Evolutionary conservation across 1,139 yeast species (phyloP).

Genomic region (Debaryomyces nepalensis): DNA sequence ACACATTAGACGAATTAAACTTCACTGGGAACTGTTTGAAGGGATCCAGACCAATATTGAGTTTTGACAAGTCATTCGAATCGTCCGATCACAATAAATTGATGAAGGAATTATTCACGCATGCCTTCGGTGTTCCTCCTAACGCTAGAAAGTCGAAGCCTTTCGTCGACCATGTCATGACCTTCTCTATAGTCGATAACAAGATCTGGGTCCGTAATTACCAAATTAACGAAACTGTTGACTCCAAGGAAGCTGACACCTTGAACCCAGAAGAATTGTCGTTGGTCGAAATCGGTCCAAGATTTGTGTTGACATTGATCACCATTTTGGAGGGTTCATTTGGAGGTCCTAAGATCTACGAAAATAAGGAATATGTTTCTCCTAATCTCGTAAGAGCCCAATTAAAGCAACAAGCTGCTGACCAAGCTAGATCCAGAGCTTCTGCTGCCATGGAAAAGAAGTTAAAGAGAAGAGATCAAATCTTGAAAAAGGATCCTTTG

Average conservation of each 20-base stretch:
- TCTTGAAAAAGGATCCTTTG: conserved; percentile 80
- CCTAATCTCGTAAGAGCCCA: conserved; percentile 96
- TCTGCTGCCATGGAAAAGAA: conserved; percentile 81
- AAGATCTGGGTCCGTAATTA: conserved; percentile 96
- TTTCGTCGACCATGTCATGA: conserved; percentile 91
- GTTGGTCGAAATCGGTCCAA: conserved; percentile 94
- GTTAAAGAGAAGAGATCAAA: conserved; percentile 74
- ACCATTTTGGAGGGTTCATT: conserved; percentile 95
- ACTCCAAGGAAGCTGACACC: conserved; percentile 50
- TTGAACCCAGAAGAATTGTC: conserved; percentile 57
- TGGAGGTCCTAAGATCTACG: conserved; percentile 97
- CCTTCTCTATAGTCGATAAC: conserved; percentile 89
- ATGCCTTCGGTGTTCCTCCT: conserved; percentile 96
- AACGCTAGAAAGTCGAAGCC: conserved; percentile 94
- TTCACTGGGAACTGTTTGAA: conserved; percentile 95
- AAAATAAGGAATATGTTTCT: conserved; percentile 93
- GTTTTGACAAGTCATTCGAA: conserved; percentile 79
- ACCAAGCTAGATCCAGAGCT: conserved; percentile 75
- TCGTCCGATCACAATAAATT: conserved; percentile 65
- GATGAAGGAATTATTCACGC: conserved; percentile 83
- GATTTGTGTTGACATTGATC: conserved; percentile 91
- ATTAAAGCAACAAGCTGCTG: conserved; percentile 77
- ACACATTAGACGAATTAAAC: conserved; percentile 93
- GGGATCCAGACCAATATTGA: conserved; percentile 94
- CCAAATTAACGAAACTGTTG: conserved; percentile 80